phyloP scores from a whole-genome alignment of 305 asterid genomes.

The Striga hermonthica region DNA sequence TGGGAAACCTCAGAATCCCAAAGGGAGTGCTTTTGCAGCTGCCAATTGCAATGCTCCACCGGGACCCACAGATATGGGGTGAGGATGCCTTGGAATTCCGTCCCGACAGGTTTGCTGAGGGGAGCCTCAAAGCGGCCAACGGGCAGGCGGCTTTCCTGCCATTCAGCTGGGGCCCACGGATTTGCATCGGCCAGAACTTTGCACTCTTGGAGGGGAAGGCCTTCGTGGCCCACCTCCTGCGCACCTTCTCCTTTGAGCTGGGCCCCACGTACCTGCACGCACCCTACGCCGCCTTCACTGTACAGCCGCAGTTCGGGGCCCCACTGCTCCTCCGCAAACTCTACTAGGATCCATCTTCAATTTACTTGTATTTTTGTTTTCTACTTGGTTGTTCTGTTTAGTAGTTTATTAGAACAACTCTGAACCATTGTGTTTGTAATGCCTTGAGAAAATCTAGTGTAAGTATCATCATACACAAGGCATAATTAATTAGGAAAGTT shows the following conservation, averaged over 20 bases:
- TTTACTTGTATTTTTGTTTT: no score
- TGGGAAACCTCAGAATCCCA: conserved; percentile 25
- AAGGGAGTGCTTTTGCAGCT: conserved; percentile 30
- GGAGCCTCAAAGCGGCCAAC: conserved; percentile 32
- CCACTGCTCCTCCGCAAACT: conserved; percentile 28
- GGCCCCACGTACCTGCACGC: conserved; percentile 30
- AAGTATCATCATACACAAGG: no score
- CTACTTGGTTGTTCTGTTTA: no score
- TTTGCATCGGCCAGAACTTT: conserved; percentile 32
- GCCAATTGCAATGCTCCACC: conserved; percentile 26
- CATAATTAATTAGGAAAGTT: no score
- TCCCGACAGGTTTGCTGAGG: conserved; percentile 34
- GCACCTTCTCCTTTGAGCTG: conserved; percentile 29
- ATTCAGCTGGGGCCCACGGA: conserved; percentile 36
- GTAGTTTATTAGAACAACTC: no score
- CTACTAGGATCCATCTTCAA: no score
- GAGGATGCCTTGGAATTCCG: conserved; percentile 31
- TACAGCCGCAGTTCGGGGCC: conserved; percentile 32
- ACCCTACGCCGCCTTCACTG: conserved; percentile 23
- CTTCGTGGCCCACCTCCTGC: conserved; percentile 19
- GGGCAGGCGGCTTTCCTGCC: conserved; percentile 33
- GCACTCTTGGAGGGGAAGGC: conserved; percentile 26
- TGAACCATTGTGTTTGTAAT: no score
- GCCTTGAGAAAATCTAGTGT: no score
- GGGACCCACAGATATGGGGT: conserved; percentile 30